Conservation (phyloP, 2,329 filamentous ascomycete genomes). For the Stagonosporopsis chrysanthemi region DNA sequence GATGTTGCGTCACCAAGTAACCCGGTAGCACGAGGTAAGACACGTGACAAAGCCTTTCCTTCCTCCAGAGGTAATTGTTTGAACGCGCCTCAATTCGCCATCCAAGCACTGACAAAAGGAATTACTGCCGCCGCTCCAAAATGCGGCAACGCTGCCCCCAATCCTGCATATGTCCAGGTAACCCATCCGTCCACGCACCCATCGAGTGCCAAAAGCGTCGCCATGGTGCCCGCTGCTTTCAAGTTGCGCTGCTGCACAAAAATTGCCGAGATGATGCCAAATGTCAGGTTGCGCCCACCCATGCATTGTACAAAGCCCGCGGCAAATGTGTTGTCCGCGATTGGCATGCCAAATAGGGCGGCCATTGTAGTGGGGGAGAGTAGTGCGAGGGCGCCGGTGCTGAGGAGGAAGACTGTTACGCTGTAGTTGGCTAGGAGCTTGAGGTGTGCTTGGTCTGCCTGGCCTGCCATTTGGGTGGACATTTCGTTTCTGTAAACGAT, state of each 20-base stretch:
- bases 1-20: no score
- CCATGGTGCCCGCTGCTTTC: constrained; percentile 21
- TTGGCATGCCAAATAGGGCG: constrained; percentile 23
- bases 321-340: constrained; percentile 20
- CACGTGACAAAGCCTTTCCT: no score
- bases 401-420: constrained; percentile 21
- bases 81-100: constrained; percentile 11
- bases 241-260: constrained; percentile 17
- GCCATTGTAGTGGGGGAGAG: constrained; percentile 24
- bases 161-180: constrained; percentile 19
- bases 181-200: constrained; percentile 24
- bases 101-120: constrained; percentile 23
- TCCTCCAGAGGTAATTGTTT: no score
- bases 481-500: neutral
- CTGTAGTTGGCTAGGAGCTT: constrained; percentile 24
- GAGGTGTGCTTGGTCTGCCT: constrained; percentile 2
- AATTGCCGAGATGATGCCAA: constrained; percentile 21
- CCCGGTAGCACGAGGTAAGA: no score
- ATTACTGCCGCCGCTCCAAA: constrained; percentile 23
- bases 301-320: constrained; percentile 29
- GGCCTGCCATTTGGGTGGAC: neutral
- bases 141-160: constrained; percentile 18
- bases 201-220: constrained; percentile 22
- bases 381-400: constrained; percentile 20
- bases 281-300: constrained; percentile 25